Base-by-base conservation (phyloP, 129 eudicot genomes). In the Arctium lappa region DNA sequence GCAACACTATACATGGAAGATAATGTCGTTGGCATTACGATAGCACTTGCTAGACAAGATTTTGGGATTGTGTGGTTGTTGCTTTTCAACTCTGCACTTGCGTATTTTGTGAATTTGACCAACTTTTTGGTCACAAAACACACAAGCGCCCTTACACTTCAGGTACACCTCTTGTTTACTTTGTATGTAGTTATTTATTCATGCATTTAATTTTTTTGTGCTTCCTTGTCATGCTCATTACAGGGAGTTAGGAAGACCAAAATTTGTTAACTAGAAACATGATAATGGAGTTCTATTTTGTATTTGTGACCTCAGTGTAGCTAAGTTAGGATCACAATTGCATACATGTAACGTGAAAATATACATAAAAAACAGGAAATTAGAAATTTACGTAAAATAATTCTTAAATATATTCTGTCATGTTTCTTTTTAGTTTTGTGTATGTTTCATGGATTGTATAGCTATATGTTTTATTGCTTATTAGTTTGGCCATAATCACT, bases 61-160 rank as follows among this genome's bases (percentile, higher is more conserved):
- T 72, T 86, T 50, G 75, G 88, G 78, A 87, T 91, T 15, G 83
- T 91, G 11, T 91, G 91, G 86, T 44, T 88, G 16, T 78, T 91
- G 40, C 84, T 87, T 36, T 89, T 89, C 85, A 91, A 91, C 79
- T 88, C 95, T 15, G 87, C 91, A 12, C 89, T 91, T n/a, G 95
- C 92, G 0, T 91, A 91, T 74, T 83, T 89, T 76, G 95, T 89
- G 32, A 90, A 90, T 60, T 78, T 90, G 72, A 82, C 91, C 76
- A 90, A 88, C 77, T 90, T 90, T 62, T 77, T 91, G 83, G 95
- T 91, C 80, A 91, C 95, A 56, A 91, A 89, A 72, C 95, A 91
- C 90, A 91, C 95, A 69, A 91, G 95, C 66, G 89, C 92, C 74
- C 87, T 91, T 78, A 87, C 95, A 79, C 89, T 91, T 81, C 94